Evolutionary conservation across 2,329 filamentous ascomycete species (phyloP), one percentile per base, ranked within the genome.

Genomic region (Dactylonectria macrodidyma): DNA sequence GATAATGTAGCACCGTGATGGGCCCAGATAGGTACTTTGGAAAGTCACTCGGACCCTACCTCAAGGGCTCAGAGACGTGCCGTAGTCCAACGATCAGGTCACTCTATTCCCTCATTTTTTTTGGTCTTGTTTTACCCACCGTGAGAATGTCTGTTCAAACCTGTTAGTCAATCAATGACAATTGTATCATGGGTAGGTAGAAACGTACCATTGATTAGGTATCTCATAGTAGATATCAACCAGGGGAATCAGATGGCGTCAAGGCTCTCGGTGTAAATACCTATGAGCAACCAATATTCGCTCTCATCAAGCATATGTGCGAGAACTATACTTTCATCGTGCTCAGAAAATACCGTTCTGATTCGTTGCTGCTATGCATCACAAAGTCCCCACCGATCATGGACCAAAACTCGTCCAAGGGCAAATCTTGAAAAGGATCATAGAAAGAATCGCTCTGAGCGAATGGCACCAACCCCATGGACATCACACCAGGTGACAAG

Each of bases 321-420:
- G 11, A 6, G 12, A 14, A 44, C 1, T n/a, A 44, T 44, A 14
- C 5, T n/a, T 44, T 44, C 16, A 44, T 44, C 41, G 7, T 16
- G 11, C 19, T 56, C n/a, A 62, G 30, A 62, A 62, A 30, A 56
- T 56, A 22, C 30, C 34, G 38, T 62, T 55, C 50, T 56, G 59
- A 19, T 62, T 62, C 59, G n/a, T 44, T 56, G 41, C 24, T 54
- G 19, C 30, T 33, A 11, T 62, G 56, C 11, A 62, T 62, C 22
- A 62, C 52, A 44, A 74, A 73, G 3, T 71, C 72, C 0, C 61
- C 71, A 3, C 73, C 72, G 68, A 73, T 74, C 10, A 73, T 71
- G n/a, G 71, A 72, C 72, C 72, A 73, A 46, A 73, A 74, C 16
- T 73, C 71, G n/a, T 73, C 72, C 19, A 74, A 30, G 3, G 72